Evolutionary conservation across 2,329 filamentous ascomycete genomes (phyloP).

Genomic region (Clarireedia paspali): DNA sequence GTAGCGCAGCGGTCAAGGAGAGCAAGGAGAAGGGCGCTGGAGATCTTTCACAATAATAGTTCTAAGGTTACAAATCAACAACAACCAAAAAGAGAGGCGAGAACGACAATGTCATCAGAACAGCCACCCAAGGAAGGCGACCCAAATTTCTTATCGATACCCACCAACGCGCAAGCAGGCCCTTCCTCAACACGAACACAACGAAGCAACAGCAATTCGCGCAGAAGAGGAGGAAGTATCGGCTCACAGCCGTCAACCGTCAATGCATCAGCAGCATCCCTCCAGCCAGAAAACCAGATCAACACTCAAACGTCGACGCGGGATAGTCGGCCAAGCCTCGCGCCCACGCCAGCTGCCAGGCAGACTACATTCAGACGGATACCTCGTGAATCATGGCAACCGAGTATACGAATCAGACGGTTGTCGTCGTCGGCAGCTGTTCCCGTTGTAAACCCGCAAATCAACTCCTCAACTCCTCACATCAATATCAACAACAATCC

Average conservation of each 20-base stretch:
- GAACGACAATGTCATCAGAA: constrained; percentile 5
- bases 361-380: neutral
- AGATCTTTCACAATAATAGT: neutral
- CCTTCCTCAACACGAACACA: neutral
- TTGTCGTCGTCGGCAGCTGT: constrained; percentile 6
- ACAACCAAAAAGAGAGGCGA: neutral
- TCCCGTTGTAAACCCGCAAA: neutral
- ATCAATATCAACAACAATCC: neutral
- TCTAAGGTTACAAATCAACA: neutral
- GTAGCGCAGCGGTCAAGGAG: too few relatives aligned
- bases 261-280: constrained; percentile 1
- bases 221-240: constrained; percentile 1
- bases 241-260: neutral
- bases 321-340: neutral
- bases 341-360: neutral
- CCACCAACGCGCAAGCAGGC: neutral
- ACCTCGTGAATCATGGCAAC: constrained; percentile 11
- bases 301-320: neutral
- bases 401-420: constrained; percentile 22
- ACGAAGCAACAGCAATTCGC: too few relatives aligned
- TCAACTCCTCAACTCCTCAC: constrained; percentile 2
- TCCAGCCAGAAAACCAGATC: neutral
- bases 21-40: neutral
- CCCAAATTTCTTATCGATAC: constrained; percentile 1
- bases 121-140: neutral